Evolutionary conservation across 495 filamentous ascomycete species (phyloP).

Genomic region (Podospora anserina): DNA sequence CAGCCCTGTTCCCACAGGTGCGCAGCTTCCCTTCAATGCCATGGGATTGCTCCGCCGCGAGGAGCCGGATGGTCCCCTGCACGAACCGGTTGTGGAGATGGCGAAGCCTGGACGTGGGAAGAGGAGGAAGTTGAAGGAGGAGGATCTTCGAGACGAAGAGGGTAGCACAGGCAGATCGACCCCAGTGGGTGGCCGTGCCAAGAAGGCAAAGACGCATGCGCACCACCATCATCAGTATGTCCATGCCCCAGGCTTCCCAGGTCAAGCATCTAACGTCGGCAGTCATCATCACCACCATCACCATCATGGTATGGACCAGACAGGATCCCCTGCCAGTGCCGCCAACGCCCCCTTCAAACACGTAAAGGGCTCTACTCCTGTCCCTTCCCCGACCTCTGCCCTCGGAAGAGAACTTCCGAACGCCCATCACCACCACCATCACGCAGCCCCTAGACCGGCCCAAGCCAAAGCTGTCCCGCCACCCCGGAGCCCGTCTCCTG

Average conservation of each 20-base stretch:
- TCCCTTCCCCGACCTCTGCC: constrained; percentile 53
- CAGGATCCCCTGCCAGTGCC: constrained; percentile 43
- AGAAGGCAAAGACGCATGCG: constrained; percentile 58
- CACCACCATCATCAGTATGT: constrained; percentile 64
- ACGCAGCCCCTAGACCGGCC: constrained; percentile 29
- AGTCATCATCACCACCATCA: constrained; percentile 76
- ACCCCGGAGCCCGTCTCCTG: constrained; percentile 40
- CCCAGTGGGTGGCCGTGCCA: constrained; percentile 52
- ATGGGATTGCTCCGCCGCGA: constrained; percentile 43
- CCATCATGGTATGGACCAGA: constrained; percentile 67
- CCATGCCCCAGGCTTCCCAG: not conserved
- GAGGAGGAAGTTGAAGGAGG: constrained; percentile 58
- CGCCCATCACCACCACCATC: constrained; percentile 39
- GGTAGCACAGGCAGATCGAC: constrained; percentile 55
- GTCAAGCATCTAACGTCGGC: constrained; percentile 24
- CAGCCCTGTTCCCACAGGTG: constrained; percentile 49
- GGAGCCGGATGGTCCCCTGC: constrained; percentile 40
- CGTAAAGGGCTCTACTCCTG: constrained; percentile 47
- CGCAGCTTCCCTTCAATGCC: constrained; percentile 44
- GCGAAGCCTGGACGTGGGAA: constrained; percentile 46
- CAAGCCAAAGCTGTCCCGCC: constrained; percentile 32
- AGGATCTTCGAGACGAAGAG: constrained; percentile 56
- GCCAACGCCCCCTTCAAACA: constrained; percentile 40
- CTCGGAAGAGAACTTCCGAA: constrained; percentile 46
- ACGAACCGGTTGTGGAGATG: constrained; percentile 33